Percentiles rank a stretch among this genome's conserved stretches.
Conservation (phyloP, 2,329 filamentous ascomycete genomes). For the Paecilomyces formosus region DNA sequence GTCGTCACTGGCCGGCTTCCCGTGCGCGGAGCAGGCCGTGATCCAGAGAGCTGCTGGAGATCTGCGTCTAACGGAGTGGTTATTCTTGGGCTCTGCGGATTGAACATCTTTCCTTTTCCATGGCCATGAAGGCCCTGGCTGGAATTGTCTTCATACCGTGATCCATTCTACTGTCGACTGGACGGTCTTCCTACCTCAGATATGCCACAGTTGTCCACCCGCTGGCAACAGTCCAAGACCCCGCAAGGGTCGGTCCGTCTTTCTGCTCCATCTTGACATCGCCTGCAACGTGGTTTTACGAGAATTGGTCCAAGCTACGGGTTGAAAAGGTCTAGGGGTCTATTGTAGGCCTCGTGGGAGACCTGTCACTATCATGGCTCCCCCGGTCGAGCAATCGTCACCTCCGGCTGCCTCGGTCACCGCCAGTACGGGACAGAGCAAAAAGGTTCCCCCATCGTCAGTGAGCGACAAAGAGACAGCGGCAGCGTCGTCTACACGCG, state of each 20-base stretch:
- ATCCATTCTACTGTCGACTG: not conserved
- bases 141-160: not conserved
- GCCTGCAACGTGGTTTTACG: slow-evolving; percentile 6
- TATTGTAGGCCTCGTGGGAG: slow-evolving; percentile 3
- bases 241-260: slow-evolving; percentile 18
- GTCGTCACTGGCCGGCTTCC: not conserved
- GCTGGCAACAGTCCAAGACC: slow-evolving; percentile 16
- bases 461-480: slow-evolving; percentile 13
- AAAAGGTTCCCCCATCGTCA: slow-evolving; percentile 12
- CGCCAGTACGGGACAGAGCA: slow-evolving; percentile 18
- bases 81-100: not conserved
- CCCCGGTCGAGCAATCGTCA: slow-evolving; percentile 14
- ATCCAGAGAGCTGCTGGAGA: not conserved
- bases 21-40: not conserved
- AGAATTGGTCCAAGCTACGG: slow-evolving; percentile 4
- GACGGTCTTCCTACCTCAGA: slow-evolving; percentile 7
- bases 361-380: slow-evolving; percentile 9
- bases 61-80: not conserved
- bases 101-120: not conserved
- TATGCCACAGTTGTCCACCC: slow-evolving; percentile 18
- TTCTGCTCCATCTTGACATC: slow-evolving; percentile 12
- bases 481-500: slow-evolving; percentile 9
- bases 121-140: not conserved
- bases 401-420: slow-evolving; percentile 14
- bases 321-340: not conserved